These are phyloP conservation scores for Aspergillus aculeatinus DNA, from an alignment of 2,329 filamentous ascomycete genomes.

Conservation along the genomic window DNA sequence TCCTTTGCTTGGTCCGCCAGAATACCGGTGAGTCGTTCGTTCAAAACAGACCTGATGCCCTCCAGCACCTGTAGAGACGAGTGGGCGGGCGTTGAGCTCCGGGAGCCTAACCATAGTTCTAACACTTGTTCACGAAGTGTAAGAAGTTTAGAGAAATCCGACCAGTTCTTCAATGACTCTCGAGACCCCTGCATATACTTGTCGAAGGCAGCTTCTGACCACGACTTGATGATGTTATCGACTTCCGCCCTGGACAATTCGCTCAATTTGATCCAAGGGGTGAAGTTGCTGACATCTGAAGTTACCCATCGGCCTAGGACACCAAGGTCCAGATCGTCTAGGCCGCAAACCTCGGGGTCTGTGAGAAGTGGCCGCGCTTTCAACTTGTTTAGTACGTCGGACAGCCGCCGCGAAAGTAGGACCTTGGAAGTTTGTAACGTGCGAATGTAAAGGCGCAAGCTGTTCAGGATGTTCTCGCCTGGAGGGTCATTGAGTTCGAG, in stretches of 20 bases:
- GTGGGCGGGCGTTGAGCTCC: slow-evolving; percentile 58
- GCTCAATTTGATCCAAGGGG: slow-evolving; percentile 81
- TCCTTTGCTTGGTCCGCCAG: slow-evolving; percentile 63
- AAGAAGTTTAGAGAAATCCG: slow-evolving; percentile 68
- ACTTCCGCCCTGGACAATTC: slow-evolving; percentile 64
- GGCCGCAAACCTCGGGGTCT: slow-evolving; percentile 63
- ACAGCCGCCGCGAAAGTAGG: slow-evolving; percentile 70
- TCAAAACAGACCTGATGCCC: slow-evolving; percentile 66
- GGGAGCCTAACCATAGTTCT: slow-evolving; percentile 70
- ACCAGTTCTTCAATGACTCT: slow-evolving; percentile 58
- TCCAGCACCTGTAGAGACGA: slow-evolving; percentile 64
- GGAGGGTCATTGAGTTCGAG: slow-evolving; percentile 55
- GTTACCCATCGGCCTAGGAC: slow-evolving; percentile 76
- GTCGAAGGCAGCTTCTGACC: slow-evolving; percentile 62
- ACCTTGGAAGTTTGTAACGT: slow-evolving; percentile 76
- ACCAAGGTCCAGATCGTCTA: slow-evolving; percentile 74
- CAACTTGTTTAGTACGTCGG: slow-evolving; percentile 66
- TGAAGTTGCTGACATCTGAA: slow-evolving; percentile 80
- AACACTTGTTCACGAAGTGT: slow-evolving; percentile 68
- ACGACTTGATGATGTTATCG: slow-evolving; percentile 60
- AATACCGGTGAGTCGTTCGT: slow-evolving; percentile 63
- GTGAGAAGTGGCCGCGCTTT: slow-evolving; percentile 70
- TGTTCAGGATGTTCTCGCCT: slow-evolving; percentile 58
- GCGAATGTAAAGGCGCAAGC: slow-evolving; percentile 70
- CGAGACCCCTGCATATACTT: slow-evolving; percentile 63